Conservation (phyloP, 2,329 filamentous ascomycete species). For the Trichoderma sp. region DNA sequence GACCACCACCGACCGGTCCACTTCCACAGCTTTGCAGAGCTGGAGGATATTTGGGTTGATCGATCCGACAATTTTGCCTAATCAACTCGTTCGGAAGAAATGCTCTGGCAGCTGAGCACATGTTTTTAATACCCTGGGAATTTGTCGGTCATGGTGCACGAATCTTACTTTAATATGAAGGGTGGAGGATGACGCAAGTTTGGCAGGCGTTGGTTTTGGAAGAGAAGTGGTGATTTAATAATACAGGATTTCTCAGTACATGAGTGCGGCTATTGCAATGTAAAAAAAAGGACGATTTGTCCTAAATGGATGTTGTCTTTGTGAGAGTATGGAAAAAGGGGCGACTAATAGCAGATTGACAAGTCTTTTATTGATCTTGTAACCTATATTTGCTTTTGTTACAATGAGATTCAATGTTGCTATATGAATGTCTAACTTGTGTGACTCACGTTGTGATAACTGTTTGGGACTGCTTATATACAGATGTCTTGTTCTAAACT, state of each 20-base stretch:
- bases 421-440: not conserved
- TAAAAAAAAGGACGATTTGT: not conserved
- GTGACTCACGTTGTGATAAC: not conserved
- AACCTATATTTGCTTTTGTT: not conserved
- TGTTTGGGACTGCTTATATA: not conserved
- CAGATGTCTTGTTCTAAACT: not conserved
- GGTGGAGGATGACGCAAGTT: constrained; percentile 1
- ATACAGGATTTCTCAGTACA: not conserved
- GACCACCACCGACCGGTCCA: constrained; percentile 89
- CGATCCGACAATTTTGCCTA: constrained; percentile 89
- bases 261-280: not conserved
- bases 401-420: not conserved
- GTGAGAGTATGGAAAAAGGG: constrained; percentile 1
- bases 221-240: not conserved
- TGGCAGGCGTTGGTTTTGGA: constrained; percentile 7
- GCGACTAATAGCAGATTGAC: constrained; percentile 13
- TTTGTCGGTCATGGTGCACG: not conserved
- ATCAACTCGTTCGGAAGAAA: constrained; percentile 23
- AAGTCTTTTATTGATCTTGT: not conserved
- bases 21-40: constrained; percentile 94
- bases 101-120: not conserved
- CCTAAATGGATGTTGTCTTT: not conserved
- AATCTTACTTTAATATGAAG: not conserved
- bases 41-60: constrained; percentile 97
- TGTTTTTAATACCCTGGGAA: not conserved